A percentile compares a stretch with the other conserved stretches of the same genome.
phyloP scores from a whole-genome alignment of 306 rosid genomes.

The Sophora flavescens region DNA sequence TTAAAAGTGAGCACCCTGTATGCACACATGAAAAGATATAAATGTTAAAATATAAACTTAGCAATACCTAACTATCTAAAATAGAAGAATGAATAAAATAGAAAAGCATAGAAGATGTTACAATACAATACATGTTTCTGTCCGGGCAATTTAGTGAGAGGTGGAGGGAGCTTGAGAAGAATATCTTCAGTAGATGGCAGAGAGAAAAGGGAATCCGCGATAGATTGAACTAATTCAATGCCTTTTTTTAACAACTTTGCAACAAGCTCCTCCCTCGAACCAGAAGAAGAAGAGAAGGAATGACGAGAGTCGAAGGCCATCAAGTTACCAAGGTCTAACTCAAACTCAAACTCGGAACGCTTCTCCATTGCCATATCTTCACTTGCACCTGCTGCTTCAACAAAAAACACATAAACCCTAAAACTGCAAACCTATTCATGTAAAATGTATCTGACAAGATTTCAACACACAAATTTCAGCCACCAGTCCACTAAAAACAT shows the following conservation, averaged over 20 bases:
- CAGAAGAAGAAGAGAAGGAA: constrained; percentile 30
- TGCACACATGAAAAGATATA: constrained; percentile 2
- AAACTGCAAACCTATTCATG: too few species aligned
- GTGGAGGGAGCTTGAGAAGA: constrained; percentile 71
- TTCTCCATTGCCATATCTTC: not conserved
- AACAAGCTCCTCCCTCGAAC: constrained; percentile 68
- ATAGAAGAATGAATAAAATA: not conserved
- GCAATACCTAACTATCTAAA: not conserved
- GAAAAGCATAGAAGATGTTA: too few species aligned
- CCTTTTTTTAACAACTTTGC: constrained; percentile 68
- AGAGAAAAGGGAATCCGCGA: constrained; percentile 71
- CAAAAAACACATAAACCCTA: too few species aligned
- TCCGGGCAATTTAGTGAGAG: constrained; percentile 77
- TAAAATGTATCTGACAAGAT: too few species aligned
- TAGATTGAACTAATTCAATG: constrained; percentile 80
- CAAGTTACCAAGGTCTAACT: constrained; percentile 81
- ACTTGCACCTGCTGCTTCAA: too few species aligned
- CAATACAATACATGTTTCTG: constrained; percentile 75
- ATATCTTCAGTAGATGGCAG: constrained; percentile 76
- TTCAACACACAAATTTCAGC: too few species aligned
- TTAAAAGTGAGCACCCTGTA: not conserved
- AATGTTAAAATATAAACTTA: constrained; percentile 1
- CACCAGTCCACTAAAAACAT: too few species aligned
- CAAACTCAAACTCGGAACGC: constrained; percentile 46
- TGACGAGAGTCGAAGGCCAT: constrained; percentile 68